These are phyloP conservation scores for Blastocystis sp. DNA, from an alignment of 352 stramenopile genomes.

Conservation along the genomic window DNA sequence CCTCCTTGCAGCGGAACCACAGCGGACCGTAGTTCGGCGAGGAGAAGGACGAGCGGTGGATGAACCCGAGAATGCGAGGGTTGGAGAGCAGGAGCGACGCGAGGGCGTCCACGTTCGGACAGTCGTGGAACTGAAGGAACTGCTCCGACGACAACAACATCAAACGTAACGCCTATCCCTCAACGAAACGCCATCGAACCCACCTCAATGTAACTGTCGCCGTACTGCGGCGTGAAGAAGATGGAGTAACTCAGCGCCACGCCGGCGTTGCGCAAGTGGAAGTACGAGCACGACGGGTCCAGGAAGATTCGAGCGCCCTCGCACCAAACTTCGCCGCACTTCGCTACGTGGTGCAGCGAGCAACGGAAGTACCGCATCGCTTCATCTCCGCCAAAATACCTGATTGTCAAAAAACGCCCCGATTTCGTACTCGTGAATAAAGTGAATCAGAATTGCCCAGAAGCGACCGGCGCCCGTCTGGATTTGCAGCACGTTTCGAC, in stretches of 20 bases:
- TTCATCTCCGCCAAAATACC: constrained; percentile 78
- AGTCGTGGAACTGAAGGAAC: constrained; percentile 53
- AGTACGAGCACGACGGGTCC: constrained; percentile 19
- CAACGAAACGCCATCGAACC: background rate
- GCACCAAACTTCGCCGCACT: constrained; percentile 68
- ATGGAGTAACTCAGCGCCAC: constrained; percentile 1
- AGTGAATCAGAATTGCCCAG: constrained; percentile 26
- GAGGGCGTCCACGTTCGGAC: background rate
- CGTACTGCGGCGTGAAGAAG: constrained; percentile 72
- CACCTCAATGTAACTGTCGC: constrained; percentile 63
- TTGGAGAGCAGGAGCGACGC: background rate
- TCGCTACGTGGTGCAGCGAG: constrained; percentile 67
- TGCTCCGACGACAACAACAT: constrained; percentile 37
- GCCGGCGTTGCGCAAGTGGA: constrained; percentile 34
- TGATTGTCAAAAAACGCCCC: constrained; percentile 73
- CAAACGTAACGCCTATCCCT: constrained; percentile 19
- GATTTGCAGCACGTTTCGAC: background rate
- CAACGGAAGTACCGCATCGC: constrained; percentile 75
- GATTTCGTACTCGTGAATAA: background rate
- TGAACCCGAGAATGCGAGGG: background rate
- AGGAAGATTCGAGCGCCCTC: constrained; percentile 66
- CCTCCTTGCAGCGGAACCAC: constrained; percentile 16
- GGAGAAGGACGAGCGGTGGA: constrained; percentile 27
- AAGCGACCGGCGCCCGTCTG: constrained; percentile 78
- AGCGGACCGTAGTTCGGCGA: constrained; percentile 48